These are phyloP conservation scores for Camelina neglecta DNA, from an alignment of 345 rosid species.

Conservation along the genomic window DNA sequence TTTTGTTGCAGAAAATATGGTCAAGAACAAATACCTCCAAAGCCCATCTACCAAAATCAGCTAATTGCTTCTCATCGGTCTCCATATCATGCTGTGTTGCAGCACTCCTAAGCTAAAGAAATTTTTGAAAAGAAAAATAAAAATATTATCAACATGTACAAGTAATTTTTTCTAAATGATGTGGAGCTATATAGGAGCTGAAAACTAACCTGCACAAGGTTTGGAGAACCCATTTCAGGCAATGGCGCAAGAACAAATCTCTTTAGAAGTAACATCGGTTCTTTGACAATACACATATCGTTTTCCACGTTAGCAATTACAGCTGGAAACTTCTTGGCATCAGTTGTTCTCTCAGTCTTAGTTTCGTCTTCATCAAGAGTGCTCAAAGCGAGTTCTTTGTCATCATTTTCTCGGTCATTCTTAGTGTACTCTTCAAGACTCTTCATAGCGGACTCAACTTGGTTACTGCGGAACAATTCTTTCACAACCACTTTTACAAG, in stretches of 20 bases:
- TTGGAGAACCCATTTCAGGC: constrained; percentile 71
- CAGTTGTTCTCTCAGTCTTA: constrained; percentile 61
- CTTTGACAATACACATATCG: constrained; percentile 76
- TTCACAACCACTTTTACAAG: background rate
- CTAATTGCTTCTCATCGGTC: constrained; percentile 79
- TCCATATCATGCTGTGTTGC: constrained; percentile 63
- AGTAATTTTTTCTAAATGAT: background rate
- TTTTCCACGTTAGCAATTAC: constrained; percentile 67
- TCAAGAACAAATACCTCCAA: constrained; percentile 86
- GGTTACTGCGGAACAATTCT: background rate
- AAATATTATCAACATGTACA: background rate
- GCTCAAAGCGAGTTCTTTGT: constrained; percentile 35
- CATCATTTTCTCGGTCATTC: constrained; percentile 58
- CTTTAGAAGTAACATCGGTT: constrained; percentile 67
- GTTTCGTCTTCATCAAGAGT: constrained; percentile 83
- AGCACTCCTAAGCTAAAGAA: constrained; percentile 64
- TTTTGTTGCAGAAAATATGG: constrained; percentile 81
- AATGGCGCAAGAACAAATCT: constrained; percentile 81
- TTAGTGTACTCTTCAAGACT: constrained; percentile 74
- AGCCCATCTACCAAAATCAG: constrained; percentile 79
- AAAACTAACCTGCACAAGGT: constrained; percentile 67
- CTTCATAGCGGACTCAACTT: background rate
- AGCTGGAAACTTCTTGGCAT: constrained; percentile 62
- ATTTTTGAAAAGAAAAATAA: background rate
- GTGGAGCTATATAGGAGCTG: background rate